phyloP scores from a whole-genome alignment of 2,329 filamentous ascomycete genomes.

The Microcyclosporella mali region DNA sequence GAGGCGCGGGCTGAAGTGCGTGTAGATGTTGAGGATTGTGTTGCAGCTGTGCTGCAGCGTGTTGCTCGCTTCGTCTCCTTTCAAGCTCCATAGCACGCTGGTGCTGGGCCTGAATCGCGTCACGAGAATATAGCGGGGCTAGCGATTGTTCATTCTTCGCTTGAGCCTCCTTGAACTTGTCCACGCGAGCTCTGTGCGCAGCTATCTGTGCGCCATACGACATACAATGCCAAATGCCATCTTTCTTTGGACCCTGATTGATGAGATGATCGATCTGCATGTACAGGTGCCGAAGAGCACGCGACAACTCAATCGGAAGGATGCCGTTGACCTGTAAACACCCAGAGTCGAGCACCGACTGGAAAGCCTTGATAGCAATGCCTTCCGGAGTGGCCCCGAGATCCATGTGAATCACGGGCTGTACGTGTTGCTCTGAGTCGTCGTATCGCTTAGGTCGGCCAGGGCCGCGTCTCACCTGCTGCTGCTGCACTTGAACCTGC shows the following conservation, averaged over 20 bases:
- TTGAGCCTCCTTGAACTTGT: conserved; percentile 21
- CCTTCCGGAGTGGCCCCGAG: conserved; percentile 27
- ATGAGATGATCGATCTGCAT: conserved; percentile 32
- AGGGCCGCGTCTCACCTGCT: conserved; percentile 15
- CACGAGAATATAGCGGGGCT: conserved; percentile 3
- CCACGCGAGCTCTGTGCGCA: conserved; percentile 21
- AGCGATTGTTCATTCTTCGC: conserved; percentile 18
- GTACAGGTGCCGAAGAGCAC: conserved; percentile 27
- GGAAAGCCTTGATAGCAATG: conserved; percentile 26
- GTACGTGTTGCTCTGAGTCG: conserved; percentile 7
- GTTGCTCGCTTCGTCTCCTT: conserved; percentile 17
- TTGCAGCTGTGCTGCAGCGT: conserved; percentile 12
- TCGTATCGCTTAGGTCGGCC: conserved; percentile 24
- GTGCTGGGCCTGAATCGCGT: conserved; percentile 11
- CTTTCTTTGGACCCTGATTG: conserved; percentile 22
- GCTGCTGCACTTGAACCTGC: conserved; percentile 10
- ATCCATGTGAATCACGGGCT: conserved; percentile 20
- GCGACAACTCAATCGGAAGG: conserved; percentile 20
- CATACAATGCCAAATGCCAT: conserved; percentile 25
- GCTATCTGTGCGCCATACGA: conserved; percentile 29
- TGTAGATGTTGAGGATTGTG: conserved; percentile 16
- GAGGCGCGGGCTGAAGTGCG: conserved; percentile 17
- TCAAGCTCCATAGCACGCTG: conserved; percentile 22
- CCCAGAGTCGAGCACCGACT: conserved; percentile 27
- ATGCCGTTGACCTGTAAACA: conserved; percentile 26